Evolutionary conservation across 1,139 yeast genomes (phyloP).

Genomic region (Martiniozyma asiatica): DNA sequence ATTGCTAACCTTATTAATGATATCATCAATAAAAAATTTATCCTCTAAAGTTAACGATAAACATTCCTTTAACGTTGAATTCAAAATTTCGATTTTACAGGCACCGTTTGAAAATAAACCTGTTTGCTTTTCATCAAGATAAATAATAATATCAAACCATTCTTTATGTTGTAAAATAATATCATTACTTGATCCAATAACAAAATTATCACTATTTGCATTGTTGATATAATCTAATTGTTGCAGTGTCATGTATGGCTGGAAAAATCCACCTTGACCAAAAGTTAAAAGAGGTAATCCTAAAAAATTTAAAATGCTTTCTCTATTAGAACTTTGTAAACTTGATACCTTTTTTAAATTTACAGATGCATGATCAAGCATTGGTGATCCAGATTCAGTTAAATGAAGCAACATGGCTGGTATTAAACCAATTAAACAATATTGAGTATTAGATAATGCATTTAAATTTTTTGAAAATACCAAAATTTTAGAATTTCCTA

Average conservation of each 20-base stretch:
- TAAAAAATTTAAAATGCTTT: slow-evolving; percentile 64
- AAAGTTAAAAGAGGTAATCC: slow-evolving; percentile 85
- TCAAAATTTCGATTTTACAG: slow-evolving; percentile 31
- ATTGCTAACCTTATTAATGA: slow-evolving; percentile 28
- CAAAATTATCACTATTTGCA: slow-evolving; percentile 47
- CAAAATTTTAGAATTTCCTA: slow-evolving; percentile 53
- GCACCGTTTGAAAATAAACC: slow-evolving; percentile 22
- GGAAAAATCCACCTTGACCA: slow-evolving; percentile 78
- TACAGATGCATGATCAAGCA: slow-evolving; percentile 44
- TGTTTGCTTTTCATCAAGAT: slow-evolving; percentile 24
- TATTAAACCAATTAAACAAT: slow-evolving; percentile 55
- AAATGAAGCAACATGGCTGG: slow-evolving; percentile 68
- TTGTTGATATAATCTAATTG: slow-evolving; percentile 66
- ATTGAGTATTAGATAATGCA: slow-evolving; percentile 66
- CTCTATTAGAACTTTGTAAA: slow-evolving; percentile 65
- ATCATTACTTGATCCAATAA: slow-evolving; percentile 84
- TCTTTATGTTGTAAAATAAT: slow-evolving; percentile 59
- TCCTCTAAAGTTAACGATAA: slow-evolving; percentile 53
- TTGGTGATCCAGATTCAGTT: slow-evolving; percentile 73
- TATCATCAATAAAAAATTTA: slow-evolving; percentile 56
- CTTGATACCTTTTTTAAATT: slow-evolving; percentile 51
- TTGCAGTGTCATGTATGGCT: slow-evolving; percentile 87
- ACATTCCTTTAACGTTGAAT: slow-evolving; percentile 28
- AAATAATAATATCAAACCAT: slow-evolving; percentile 37
- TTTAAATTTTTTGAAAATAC: slow-evolving; percentile 79